Percentiles rank a stretch among this genome's conserved stretches.
phyloP scores from a whole-genome alignment of 192 early-diverging fungal species.

The Dispira simplex region DNA sequence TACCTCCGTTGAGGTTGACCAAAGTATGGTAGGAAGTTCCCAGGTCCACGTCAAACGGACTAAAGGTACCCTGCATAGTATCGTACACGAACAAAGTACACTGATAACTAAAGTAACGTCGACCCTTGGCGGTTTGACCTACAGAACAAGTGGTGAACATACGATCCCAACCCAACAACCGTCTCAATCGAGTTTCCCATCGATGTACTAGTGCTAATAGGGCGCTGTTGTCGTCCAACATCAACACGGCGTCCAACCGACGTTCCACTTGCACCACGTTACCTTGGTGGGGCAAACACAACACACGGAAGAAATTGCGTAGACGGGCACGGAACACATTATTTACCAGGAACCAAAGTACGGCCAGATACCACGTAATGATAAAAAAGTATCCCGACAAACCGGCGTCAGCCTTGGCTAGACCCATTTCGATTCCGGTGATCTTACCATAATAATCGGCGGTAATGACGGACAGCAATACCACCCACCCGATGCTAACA shows the following conservation, averaged over 20 bases:
- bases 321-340: slow-evolving; percentile 26
- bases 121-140: slow-evolving; percentile 23
- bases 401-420: slow-evolving; percentile 25
- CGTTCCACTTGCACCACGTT: slow-evolving; percentile 34
- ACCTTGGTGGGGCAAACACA: slow-evolving; percentile 24
- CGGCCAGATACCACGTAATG: slow-evolving; percentile 55
- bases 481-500: slow-evolving; percentile 24
- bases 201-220: slow-evolving; percentile 17
- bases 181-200: slow-evolving; percentile 13
- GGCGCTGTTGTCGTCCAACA: slow-evolving; percentile 20
- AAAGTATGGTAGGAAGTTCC: slow-evolving; percentile 26
- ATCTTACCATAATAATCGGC: slow-evolving; percentile 38
- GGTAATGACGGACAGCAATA: slow-evolving; percentile 27
- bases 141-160: slow-evolving; percentile 20
- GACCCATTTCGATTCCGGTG: slow-evolving; percentile 7
- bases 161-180: slow-evolving; percentile 16
- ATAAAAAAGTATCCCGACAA: slow-evolving; percentile 46
- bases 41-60: slow-evolving; percentile 29
- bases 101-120: slow-evolving; percentile 41
- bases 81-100: slow-evolving; percentile 49
- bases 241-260: slow-evolving; percentile 17
- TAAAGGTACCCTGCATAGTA: slow-evolving; percentile 25
- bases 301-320: slow-evolving; percentile 36
- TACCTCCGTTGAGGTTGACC: slow-evolving; percentile 18
- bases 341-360: slow-evolving; percentile 41